A percentile compares a stretch with the other conserved stretches of the same genome.
Conservation (phyloP, 106 monocot genomes). For the Chionographis japonica region DNA sequence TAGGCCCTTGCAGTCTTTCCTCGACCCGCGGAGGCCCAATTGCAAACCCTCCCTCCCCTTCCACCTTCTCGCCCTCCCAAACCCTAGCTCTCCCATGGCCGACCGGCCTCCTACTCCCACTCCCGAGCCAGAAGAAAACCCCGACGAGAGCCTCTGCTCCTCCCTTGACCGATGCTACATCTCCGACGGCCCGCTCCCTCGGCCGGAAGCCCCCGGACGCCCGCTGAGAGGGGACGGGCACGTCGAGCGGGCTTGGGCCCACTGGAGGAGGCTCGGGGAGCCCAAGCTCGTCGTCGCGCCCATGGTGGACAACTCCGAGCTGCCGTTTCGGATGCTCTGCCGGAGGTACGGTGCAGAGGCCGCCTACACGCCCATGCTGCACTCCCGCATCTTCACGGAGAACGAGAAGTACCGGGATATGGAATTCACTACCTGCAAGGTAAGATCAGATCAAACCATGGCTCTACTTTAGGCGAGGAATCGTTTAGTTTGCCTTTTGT, state of each 20-base stretch:
- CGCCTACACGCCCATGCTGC: conserved; percentile 99
- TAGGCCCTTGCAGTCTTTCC: too few relatives aligned
- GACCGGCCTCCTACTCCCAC: conserved; percentile 1
- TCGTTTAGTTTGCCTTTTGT: too few relatives aligned
- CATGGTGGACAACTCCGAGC: conserved; percentile 99
- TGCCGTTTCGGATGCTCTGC: conserved; percentile 98
- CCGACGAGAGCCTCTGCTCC: conserved; percentile 61
- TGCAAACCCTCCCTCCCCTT: not conserved
- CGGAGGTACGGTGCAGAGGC: conserved; percentile 85
- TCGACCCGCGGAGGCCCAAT: not conserved
- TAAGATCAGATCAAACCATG: not conserved
- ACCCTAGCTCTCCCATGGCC: conserved; percentile 21
- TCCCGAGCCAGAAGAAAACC: conserved; percentile 14
- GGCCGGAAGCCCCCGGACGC: conserved; percentile 5
- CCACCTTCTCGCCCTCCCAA: conserved; percentile 12
- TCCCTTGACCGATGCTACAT: conserved; percentile 11
- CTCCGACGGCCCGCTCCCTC: conserved; percentile 3
- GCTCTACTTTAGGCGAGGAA: too few relatives aligned
- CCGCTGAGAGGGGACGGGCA: conserved; percentile 25
- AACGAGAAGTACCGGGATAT: conserved; percentile 83
- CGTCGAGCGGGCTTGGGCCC: conserved; percentile 79
- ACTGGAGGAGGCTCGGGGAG: conserved; percentile 72
- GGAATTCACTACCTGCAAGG: conserved; percentile 97
- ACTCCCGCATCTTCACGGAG: conserved; percentile 89
- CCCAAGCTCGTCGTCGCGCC: conserved; percentile 83